These are phyloP conservation scores for Mucor indicus DNA, from an alignment of 371 early-diverging fungal genomes.

Conservation along the genomic window DNA sequence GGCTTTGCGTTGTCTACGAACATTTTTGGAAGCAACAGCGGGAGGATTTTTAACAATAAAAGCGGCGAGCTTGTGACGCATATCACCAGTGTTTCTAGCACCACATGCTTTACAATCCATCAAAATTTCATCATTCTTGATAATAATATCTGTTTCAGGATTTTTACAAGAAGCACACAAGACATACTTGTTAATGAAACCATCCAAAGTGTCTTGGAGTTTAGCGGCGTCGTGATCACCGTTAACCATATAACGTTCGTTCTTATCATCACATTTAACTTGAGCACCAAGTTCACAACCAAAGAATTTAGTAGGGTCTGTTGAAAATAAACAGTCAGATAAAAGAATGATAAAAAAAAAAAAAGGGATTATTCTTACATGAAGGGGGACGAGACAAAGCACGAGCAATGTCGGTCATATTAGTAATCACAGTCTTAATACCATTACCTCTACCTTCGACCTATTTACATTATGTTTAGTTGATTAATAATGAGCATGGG, in stretches of 20 bases:
- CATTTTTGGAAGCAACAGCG: slow-evolving; percentile 54
- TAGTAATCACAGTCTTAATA: slow-evolving; percentile 98
- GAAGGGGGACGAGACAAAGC: slow-evolving; percentile 91
- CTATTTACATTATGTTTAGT: slow-evolving; percentile 38
- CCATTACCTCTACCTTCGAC: slow-evolving; percentile 99
- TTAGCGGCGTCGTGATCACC: slow-evolving; percentile 93
- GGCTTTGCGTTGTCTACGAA: slow-evolving; percentile 71
- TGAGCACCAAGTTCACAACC: slow-evolving; percentile 97
- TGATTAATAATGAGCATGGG: no score
- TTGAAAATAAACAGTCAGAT: no score
- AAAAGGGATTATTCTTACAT: slow-evolving; percentile 55
- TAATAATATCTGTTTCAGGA: slow-evolving; percentile 96
- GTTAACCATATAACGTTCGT: slow-evolving; percentile 95
- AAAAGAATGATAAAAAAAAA: neutral
- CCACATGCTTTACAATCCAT: slow-evolving; percentile 95
- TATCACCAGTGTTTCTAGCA: slow-evolving; percentile 79
- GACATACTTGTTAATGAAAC: slow-evolving; percentile 97
- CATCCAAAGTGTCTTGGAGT: slow-evolving; percentile 88
- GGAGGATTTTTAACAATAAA: slow-evolving; percentile 95
- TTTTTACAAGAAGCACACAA: slow-evolving; percentile 95
- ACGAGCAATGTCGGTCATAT: slow-evolving; percentile 95
- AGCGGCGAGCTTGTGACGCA: slow-evolving; percentile 86
- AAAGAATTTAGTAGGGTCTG: slow-evolving; percentile 91
- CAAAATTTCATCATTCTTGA: slow-evolving; percentile 20
- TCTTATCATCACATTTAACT: slow-evolving; percentile 86